Base-by-base conservation (phyloP, 2,329 filamentous ascomycete genomes). In the Diaporthe eres region DNA sequence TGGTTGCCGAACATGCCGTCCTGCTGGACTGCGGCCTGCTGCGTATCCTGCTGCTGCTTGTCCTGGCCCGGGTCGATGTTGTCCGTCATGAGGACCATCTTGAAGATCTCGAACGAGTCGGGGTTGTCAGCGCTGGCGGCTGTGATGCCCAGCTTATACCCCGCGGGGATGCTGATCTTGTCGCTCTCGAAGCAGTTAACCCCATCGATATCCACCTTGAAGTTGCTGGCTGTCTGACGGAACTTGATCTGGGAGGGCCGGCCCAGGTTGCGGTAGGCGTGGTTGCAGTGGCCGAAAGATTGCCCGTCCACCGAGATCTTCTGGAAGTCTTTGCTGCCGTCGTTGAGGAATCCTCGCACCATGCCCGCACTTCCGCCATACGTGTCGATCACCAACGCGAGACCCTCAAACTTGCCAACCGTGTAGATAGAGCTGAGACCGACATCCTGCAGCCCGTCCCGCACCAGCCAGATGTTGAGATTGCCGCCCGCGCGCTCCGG, bases 81-180 rank as follows among this genome's bases (percentile, higher is more conserved):
- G 37, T 91, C 90, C 15, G 90, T 92, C 81, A 92, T 91, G 71
- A 97, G 91, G 49, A 94, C 89, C 82, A 98, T 90, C 83, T 96
- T 97, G 88, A 96, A 97, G 79, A 98, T 85, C 85, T 99, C 97
- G 81, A 98, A 98, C 7, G 95, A 98, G 85, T 99, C 97, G 0
- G 97, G 95, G 80, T 92, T 96, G 79, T 98, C 96, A 42, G 95
- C 94, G 4, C 95, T 96, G 22, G 95, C 94, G 57, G 96, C 97
- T 17, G 94, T 95, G 79, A 99, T 87, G 80, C 97, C 97, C 79
- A 98, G 94, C 82, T 91, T 90, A 86, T 98, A 97, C 79, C 94
- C 94, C 2, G 89, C 80, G 4, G 96, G 97, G 34, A 99, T 89
- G 77, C 87, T 88, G 81, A 98, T 89, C 87, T 95, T 94, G 84